Percentiles rank a stretch among this genome's conserved stretches.
Conservation (phyloP, 805 yeast genomes). For the Lachancea sp. region DNA sequence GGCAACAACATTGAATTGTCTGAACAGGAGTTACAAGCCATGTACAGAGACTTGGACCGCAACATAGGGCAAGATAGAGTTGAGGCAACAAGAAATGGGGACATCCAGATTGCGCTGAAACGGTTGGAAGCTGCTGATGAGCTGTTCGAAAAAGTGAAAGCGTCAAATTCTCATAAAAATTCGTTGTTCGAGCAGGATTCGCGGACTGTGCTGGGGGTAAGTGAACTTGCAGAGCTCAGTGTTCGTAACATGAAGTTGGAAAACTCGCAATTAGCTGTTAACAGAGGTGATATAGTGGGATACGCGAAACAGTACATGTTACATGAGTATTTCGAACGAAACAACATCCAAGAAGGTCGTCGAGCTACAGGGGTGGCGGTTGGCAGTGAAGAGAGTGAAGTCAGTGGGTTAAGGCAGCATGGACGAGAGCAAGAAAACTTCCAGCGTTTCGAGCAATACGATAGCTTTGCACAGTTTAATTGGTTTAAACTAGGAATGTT, state of each 20-base stretch:
- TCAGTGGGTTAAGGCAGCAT: slow-evolving; percentile 16
- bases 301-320: slow-evolving; percentile 36
- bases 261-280: slow-evolving; percentile 44
- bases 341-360: slow-evolving; percentile 11
- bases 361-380: background rate
- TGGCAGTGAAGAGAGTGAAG: background rate
- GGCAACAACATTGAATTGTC: background rate
- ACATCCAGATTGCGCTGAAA: slow-evolving; percentile 41
- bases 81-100: slow-evolving; percentile 52
- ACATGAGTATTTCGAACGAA: slow-evolving; percentile 23
- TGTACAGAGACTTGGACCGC: slow-evolving; percentile 29
- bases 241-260: slow-evolving; percentile 57
- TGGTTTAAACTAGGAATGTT: slow-evolving; percentile 57
- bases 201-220: slow-evolving; percentile 51
- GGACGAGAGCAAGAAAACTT: slow-evolving; percentile 15
- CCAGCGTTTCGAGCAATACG: slow-evolving; percentile 23
- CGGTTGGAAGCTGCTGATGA: slow-evolving; percentile 42
- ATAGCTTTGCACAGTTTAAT: slow-evolving; percentile 42
- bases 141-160: slow-evolving; percentile 40
- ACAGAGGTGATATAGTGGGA: slow-evolving; percentile 41
- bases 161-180: slow-evolving; percentile 33
- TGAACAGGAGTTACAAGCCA: slow-evolving; percentile 30
- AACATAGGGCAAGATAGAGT: slow-evolving; percentile 37
- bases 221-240: slow-evolving; percentile 58
- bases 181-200: slow-evolving; percentile 55